Percentiles rank a stretch among this genome's conserved stretches.
phyloP scores from a whole-genome alignment of 805 yeast genomes.

The Wickerhamomyces bisporus region DNA sequence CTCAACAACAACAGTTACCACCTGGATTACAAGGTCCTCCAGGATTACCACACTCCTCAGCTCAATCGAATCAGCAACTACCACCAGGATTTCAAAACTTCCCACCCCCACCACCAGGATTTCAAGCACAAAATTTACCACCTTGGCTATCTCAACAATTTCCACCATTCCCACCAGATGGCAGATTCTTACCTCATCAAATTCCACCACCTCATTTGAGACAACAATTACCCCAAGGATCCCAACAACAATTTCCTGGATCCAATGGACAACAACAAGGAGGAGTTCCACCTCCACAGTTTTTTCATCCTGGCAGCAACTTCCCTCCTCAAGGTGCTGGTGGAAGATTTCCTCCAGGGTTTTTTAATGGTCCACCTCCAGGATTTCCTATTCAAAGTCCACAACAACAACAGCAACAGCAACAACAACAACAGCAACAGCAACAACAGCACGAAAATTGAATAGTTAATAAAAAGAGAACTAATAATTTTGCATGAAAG shows the following conservation, averaged over 20 bases:
- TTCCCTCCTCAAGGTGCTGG: conserved; percentile 5
- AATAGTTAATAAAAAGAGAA: no score
- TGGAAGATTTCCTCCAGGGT: conserved; percentile 20
- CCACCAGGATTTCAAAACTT: conserved; percentile 18
- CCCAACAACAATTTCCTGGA: conserved; percentile 5
- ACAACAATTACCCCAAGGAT: conserved; percentile 8
- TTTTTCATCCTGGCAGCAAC: neutral
- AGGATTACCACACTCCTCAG: conserved; percentile 7
- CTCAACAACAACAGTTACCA: conserved; percentile 4
- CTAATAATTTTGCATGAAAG: neutral
- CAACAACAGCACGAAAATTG: conserved; percentile 10
- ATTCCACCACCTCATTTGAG: conserved; percentile 11
- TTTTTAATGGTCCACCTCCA: conserved; percentile 19
- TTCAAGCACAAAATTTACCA: conserved; percentile 15
- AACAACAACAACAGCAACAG: conserved; percentile 7
- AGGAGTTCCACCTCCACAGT: conserved; percentile 8
- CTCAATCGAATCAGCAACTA: conserved; percentile 4
- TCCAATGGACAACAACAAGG: conserved; percentile 6
- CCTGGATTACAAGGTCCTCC: conserved; percentile 9
- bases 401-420: conserved; percentile 1
- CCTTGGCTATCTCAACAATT: conserved; percentile 6
- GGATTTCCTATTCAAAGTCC: conserved; percentile 7
- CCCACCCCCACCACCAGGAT: conserved; percentile 16
- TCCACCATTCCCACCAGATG: conserved; percentile 15
- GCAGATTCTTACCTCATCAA: conserved; percentile 9